Base-by-base conservation (phyloP, 768 basidiomycete species). In the Tephrocybe sp. region DNA sequence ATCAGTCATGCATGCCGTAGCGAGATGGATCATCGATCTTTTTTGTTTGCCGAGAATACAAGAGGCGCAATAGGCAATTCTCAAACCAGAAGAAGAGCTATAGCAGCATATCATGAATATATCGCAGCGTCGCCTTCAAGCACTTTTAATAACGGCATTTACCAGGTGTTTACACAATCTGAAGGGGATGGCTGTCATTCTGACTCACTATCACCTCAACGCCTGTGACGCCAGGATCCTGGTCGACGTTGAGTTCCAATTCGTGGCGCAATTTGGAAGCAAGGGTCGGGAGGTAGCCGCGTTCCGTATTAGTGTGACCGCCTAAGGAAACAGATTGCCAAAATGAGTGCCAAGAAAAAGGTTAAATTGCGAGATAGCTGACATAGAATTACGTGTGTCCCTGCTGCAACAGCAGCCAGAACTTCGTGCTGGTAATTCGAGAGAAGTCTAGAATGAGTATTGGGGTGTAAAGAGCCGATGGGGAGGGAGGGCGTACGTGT, bases 281-380 rank as follows among this genome's bases (percentile, higher is more conserved):
- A 26, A 98, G 79, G 19, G 82, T 71, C 15, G 85, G 81, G 47
- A 98, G 85, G 69, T 92, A 98, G 0, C 92, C 92, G 26, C 95
- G 88, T 71, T 98, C 96, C 36, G 95, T 95, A 69, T 94, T 94
- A 13, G 92, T 89, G 69, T 98, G 96, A 15, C 91, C 91, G 64
- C 88, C 89, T 91, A 56, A 31, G 36, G 26, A 18, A n/a, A 36
- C 12, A 8, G 16, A 25, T 42, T 19, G 27, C 21, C 25, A 36
- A n/a, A 36, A 43, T 64, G 34, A 60, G 48, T 41, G 55, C 47
- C 54, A 62, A 59, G 60, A 48, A n/a, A 58, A 44, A 51, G 19
- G 19, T 40, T 22, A 60, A 62, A 63, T 56, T 44, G 64, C 64
- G 56, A 48, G 51, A 61, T 52, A 62, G 65, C 87, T 74, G 69